Evolutionary conservation across 2,329 filamentous ascomycete species (phyloP).

Genomic region (Xylariales sp.): DNA sequence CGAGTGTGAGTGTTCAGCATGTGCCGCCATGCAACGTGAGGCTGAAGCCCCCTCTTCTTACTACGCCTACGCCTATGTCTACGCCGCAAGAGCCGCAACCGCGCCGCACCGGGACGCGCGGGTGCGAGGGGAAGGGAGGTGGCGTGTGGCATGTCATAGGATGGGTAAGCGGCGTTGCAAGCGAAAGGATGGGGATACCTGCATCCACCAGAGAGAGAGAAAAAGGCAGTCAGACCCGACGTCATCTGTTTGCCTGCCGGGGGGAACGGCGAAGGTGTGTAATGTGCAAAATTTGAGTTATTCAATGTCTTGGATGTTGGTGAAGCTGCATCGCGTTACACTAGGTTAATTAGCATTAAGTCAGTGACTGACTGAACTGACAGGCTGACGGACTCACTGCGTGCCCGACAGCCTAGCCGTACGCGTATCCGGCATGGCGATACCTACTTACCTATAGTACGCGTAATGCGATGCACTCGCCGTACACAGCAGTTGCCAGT

Average conservation of each 20-base stretch:
- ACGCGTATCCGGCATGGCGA: background rate
- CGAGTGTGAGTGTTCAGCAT: no score
- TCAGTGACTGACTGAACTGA: no score
- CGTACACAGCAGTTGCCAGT: background rate
- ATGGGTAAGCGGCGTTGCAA: background rate
- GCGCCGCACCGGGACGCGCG: background rate
- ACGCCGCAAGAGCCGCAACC: background rate
- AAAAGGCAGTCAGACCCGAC: no score
- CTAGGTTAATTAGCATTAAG: no score
- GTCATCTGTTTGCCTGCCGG: no score
- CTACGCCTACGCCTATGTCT: background rate
- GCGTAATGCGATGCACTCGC: background rate
- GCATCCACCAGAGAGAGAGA: no score
- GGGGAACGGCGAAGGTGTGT: no score
- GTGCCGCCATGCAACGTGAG: background rate
- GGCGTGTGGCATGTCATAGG: background rate
- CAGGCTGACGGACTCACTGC: background rate
- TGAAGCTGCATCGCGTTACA: background rate
- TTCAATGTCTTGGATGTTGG: background rate
- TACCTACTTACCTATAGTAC: no score
- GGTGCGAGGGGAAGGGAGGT: no score
- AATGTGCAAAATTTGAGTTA: background rate
- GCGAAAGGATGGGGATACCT: no score
- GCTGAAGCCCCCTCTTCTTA: background rate
- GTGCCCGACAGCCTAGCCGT: background rate